A percentile compares a stretch with the other conserved stretches of the same genome.
These are phyloP conservation scores for Pythium dissimile DNA, from an alignment of 352 stramenopile species.

Conservation along the genomic window DNA sequence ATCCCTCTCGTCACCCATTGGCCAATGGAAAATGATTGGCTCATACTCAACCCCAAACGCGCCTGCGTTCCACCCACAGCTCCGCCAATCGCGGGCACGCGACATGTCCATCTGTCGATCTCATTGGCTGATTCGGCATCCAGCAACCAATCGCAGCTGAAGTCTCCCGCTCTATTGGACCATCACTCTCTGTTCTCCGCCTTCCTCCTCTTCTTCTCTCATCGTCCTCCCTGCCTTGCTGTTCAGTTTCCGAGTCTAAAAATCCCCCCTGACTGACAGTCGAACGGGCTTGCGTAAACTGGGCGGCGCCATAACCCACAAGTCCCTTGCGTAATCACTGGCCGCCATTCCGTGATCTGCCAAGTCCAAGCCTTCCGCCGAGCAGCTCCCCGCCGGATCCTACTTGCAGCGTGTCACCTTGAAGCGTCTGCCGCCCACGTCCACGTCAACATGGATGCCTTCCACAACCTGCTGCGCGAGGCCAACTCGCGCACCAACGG, in stretches of 20 bases:
- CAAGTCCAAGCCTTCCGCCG: not conserved
- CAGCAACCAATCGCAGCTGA: not conserved
- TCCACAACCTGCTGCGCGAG: conserved; percentile 76
- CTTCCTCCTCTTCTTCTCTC: not conserved
- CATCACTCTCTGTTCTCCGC: conserved; percentile 3
- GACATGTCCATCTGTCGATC: not conserved
- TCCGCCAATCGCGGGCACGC: conserved; percentile 15
- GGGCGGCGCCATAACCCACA: not conserved
- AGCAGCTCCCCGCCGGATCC: too few species aligned
- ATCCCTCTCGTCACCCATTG: conserved; percentile 17
- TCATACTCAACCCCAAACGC: conserved; percentile 16
- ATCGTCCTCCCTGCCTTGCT: conserved; percentile 1
- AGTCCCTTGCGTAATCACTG: conserved; percentile 24
- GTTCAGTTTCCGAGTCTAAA: not conserved
- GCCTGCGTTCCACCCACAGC: not conserved
- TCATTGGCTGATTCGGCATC: conserved; percentile 10
- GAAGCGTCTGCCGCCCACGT: too few species aligned
- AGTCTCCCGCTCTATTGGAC: not conserved
- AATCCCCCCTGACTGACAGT: not conserved
- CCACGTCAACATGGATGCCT: conserved; percentile 54
- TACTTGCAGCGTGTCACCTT: too few species aligned
- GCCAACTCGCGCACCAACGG: conserved; percentile 47
- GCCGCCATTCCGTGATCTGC: not conserved
- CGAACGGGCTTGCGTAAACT: conserved; percentile 27
- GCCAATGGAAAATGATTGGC: conserved; percentile 22